Evolutionary conservation across 1,284 basidiomycete genomes (phyloP).

Genomic region (Cutaneotrichosporon arboriforme): DNA sequence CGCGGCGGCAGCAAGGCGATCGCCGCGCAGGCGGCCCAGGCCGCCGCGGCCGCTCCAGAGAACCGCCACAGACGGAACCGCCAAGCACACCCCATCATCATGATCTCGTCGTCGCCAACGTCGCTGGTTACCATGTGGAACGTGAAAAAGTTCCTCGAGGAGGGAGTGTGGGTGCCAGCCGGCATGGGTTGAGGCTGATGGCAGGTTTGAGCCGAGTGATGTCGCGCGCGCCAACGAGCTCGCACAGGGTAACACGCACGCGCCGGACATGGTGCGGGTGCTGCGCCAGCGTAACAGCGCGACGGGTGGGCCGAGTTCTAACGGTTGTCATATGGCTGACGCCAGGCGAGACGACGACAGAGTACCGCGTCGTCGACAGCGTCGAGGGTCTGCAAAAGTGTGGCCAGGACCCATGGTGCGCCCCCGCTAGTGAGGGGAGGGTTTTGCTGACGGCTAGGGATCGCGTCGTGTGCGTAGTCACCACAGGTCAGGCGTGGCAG

Average conservation of each 20-base stretch:
- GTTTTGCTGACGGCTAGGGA: conserved; percentile 52
- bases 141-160: conserved; percentile 86
- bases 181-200: conserved; percentile 8
- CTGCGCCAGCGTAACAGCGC: conserved; percentile 62
- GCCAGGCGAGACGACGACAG: conserved; percentile 44
- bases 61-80: conserved; percentile 45
- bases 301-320: background rate
- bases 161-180: conserved; percentile 62
- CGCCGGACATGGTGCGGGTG: conserved; percentile 78
- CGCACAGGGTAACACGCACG: conserved; percentile 62
- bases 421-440: conserved; percentile 5
- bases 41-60: no score
- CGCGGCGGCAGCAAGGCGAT: no score
- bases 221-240: conserved; percentile 55
- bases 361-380: conserved; percentile 82
- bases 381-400: conserved; percentile 88
- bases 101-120: conserved; percentile 92
- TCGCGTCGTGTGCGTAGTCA: conserved; percentile 92
- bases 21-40: no score
- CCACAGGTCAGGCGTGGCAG: conserved; percentile 96
- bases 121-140: conserved; percentile 97
- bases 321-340: no score
- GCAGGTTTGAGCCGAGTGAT: conserved; percentile 71
- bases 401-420: conserved; percentile 76
- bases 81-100: conserved; percentile 73